A percentile compares a stretch with the other conserved stretches of the same genome.
phyloP scores from a whole-genome alignment of 345 rosid species.

The Melaleuca quinquenervia region DNA sequence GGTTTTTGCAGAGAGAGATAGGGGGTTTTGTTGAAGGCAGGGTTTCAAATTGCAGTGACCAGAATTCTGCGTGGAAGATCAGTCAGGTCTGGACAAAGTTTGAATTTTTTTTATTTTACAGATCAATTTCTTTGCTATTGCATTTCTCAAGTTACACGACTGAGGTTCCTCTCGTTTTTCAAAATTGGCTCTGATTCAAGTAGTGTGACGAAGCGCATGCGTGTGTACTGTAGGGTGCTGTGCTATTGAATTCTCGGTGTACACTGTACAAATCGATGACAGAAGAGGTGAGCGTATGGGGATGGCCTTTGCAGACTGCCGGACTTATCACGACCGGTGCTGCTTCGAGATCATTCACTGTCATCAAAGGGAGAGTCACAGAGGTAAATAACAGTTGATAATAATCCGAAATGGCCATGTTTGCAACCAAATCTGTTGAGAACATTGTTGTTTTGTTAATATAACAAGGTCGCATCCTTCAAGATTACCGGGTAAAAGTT shows the following conservation, averaged over 20 bases:
- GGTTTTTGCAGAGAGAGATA: conserved; percentile 41
- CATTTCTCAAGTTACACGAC: not conserved
- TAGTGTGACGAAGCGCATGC: not conserved
- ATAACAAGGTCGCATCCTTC: not conserved
- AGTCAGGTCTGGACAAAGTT: conserved; percentile 33
- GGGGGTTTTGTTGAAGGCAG: conserved; percentile 15
- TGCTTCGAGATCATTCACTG: conserved; percentile 41
- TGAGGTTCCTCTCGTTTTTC: not conserved
- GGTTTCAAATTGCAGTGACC: conserved; percentile 41
- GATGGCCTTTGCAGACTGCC: conserved; percentile 90
- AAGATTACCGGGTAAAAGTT: not conserved
- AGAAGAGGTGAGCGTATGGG: conserved; percentile 90
- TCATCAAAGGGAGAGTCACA: conserved; percentile 71
- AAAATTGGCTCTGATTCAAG: not conserved
- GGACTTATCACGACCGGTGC: conserved; percentile 50
- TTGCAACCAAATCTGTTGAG: not conserved
- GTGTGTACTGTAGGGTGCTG: conserved; percentile 29
- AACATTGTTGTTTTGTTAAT: not conserved
- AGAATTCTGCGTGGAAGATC: conserved; percentile 48
- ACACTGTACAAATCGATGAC: conserved; percentile 48
- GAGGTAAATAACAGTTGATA: conserved; percentile 28
- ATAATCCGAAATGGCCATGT: not conserved
- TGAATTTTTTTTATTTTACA: not conserved
- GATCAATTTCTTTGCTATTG: not conserved
- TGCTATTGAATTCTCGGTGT: conserved; percentile 51